Base-by-base conservation (phyloP, 176 grass and related monocot genomes). In the Zizania latifolia region DNA sequence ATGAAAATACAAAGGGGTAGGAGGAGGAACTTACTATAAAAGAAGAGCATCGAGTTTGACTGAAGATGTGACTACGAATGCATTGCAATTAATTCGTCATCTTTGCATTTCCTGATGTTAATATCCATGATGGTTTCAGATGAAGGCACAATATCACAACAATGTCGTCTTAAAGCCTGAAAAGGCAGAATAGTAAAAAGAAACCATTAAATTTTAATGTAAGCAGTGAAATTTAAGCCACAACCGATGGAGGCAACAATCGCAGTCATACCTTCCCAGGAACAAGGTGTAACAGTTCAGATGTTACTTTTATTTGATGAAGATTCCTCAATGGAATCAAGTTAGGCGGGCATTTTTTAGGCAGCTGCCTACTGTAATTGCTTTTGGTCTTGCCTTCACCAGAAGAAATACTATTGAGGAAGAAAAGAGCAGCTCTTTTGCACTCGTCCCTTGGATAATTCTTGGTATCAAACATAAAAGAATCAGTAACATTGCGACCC, bases 1-100 rank as follows among this genome's bases (percentile, higher is more conserved):
- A 78, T 72, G n/a, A 74, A 55, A 74, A 62, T 46, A 44, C 1
- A n/a, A 87, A 46, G 5, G 10, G 35, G 72, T 54, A 46, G 38
- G 7, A 37, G 24, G 41, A 15, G 29, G 3, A 30, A 72, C 67
- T 65, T 66, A 65, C 77, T 62, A 22, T 10, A 34, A 11, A 17
- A 68, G 32, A 83, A 16, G n/a, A 77, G 33, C 9, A 68, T 40
- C 38, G 34, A 14, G 26, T 55, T 21, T 22, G 57, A 62, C 53
- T 61, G 9, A 72, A 72, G 61, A 69, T 53, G 68, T 77, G 16
- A 46, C 82, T 92, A 94, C 2, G 78, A 82, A 65, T 80, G 82
- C 89, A 94, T 92, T 0, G 92, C 76, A 3, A 99, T 94, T 74
- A 94, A 65, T 86, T 99, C 95, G 78, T 69, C 85, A n/a, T 90